Evolutionary conservation across 1,139 yeast genomes (phyloP), one percentile per base, ranked within the genome.

Genomic region (Blastobotrys elegans): DNA sequence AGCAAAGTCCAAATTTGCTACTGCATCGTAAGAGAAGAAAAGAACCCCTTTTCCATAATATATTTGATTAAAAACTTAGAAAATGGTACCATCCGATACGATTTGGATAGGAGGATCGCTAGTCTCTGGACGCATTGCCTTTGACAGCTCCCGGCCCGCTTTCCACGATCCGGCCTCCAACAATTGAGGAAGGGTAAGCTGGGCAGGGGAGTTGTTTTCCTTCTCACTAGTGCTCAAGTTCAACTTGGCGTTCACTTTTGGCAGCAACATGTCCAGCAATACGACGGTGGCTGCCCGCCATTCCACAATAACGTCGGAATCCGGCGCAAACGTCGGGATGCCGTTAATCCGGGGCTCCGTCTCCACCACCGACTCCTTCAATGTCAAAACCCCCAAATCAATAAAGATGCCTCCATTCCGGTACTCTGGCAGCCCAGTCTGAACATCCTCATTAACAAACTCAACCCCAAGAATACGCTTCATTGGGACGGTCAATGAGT

Each of bases 131-230:
- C 83, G 71, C 49, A 68, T 56, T 47, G 65, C 58, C 10, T 71
- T 73, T 0, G 84, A 83, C 45, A 77, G 73, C 48, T 73, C 74
- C 44, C 84, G 65, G 1, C 84, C 84, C 2, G 82, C 76, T 54
- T 75, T 75, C 84, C 84, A 79, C 32, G 79, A 72, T 0, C 84
- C 84, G 1, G 84, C 84, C 54, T 79, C 84, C 13, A 79, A 74
- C 43, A 79, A 60, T 57, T 79, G 84, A 1, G 83, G 79, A 40
- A 79, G 59, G 7, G 65, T 55, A 42, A 79, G 57, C 17, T 37
- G 3, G 3, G 3, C 7, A n/a, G n/a, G n/a, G 10, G 8, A 6
- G 8, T 10, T 10, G 10, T 24, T 24, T 10, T 24, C 27, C 27
- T 24, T 24, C 10, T 24, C 27, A n/a, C n/a, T n/a, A n/a, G n/a